Percentiles rank a stretch among this genome's conserved stretches.
Evolutionary conservation across 176 grass and related monocot genomes (phyloP).

Genomic region (Carex pumila): DNA sequence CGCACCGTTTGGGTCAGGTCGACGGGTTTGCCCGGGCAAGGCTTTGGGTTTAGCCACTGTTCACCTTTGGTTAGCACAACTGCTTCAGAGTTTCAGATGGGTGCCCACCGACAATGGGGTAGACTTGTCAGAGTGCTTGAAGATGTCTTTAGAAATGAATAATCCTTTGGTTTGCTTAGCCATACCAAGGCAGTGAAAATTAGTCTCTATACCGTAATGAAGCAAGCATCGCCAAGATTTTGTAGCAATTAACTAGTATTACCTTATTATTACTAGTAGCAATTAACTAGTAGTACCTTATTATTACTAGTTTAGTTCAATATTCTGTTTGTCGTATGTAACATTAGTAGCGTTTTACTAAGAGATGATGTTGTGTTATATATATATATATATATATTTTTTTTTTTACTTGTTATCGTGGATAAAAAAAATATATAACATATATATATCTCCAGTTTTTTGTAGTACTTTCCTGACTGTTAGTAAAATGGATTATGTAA

Average conservation of each 20-base stretch:
- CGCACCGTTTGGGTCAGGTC: slow-evolving; percentile 29
- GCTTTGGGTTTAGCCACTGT: slow-evolving; percentile 29
- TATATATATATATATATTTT: not conserved
- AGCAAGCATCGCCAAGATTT: not conserved
- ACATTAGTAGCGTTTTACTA: not conserved
- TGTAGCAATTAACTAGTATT: not conserved
- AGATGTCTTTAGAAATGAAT: slow-evolving; percentile 35
- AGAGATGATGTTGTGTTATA: not conserved
- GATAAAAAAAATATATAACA: slow-evolving; percentile 3
- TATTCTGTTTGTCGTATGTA: not conserved
- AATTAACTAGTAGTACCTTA: not conserved
- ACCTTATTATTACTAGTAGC: not conserved
- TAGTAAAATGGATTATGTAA: too few relatives aligned
- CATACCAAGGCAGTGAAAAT: not conserved
- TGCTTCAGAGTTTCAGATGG: slow-evolving; percentile 34
- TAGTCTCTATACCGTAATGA: not conserved
- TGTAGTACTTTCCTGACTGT: not conserved
- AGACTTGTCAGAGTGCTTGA: slow-evolving; percentile 33
- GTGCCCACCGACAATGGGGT: slow-evolving; percentile 22
- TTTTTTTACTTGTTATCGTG: not conserved
- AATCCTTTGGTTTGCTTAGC: slow-evolving; percentile 23
- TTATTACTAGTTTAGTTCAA: not conserved
- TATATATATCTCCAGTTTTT: not conserved
- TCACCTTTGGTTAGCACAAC: slow-evolving; percentile 31
- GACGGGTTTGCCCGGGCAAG: slow-evolving; percentile 36